phyloP scores from a whole-genome alignment of 345 rosid genomes.

The Syzygium jambos region DNA sequence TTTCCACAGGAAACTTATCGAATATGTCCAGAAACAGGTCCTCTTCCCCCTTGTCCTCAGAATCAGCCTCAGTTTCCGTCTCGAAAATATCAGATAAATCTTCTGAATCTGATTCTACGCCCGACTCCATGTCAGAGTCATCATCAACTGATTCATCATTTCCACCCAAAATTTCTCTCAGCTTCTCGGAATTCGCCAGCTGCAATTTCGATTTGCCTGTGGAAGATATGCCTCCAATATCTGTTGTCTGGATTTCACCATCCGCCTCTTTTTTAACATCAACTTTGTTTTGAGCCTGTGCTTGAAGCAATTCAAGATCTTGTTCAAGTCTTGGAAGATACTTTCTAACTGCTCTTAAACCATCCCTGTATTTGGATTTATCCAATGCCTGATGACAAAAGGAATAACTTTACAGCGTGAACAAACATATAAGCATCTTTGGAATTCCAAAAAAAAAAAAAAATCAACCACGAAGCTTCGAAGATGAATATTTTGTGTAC shows the following conservation, averaged over 20 bases:
- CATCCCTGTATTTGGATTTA: slow-evolving; percentile 79
- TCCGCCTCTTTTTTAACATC: slow-evolving; percentile 10
- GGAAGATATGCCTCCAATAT: slow-evolving; percentile 1
- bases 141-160: slow-evolving; percentile 35
- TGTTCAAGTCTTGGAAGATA: slow-evolving; percentile 79
- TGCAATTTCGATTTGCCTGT: slow-evolving; percentile 9
- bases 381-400: slow-evolving; percentile 53
- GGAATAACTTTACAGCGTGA: neutral
- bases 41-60: slow-evolving; percentile 26
- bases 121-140: slow-evolving; percentile 27
- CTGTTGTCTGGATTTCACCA: slow-evolving; percentile 12
- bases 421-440: neutral
- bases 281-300: slow-evolving; percentile 26
- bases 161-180: slow-evolving; percentile 37
- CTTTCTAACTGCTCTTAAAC: slow-evolving; percentile 69
- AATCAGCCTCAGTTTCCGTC: slow-evolving; percentile 64
- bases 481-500: neutral
- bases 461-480: neutral
- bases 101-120: slow-evolving; percentile 51
- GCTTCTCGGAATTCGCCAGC: slow-evolving; percentile 23
- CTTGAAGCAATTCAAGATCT: slow-evolving; percentile 68
- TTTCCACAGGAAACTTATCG: slow-evolving; percentile 53
- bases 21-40: slow-evolving; percentile 65
- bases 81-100: slow-evolving; percentile 81
- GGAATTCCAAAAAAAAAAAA: neutral